phyloP scores from a whole-genome alignment of 2,329 filamentous ascomycete genomes.

The Colletotrichum sp. region DNA sequence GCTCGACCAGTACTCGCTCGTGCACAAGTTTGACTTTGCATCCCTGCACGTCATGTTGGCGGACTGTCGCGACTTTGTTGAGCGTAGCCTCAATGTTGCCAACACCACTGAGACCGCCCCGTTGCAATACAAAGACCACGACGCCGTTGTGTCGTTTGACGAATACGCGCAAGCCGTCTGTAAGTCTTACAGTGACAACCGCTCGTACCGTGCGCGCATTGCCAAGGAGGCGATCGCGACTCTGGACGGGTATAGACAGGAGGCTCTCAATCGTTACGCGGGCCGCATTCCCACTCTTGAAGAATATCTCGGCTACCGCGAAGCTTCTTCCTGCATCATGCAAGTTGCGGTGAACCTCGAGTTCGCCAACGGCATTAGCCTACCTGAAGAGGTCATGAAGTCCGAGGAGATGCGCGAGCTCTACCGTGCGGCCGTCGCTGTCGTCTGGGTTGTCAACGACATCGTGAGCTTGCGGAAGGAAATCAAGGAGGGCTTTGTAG shows the following conservation, averaged over 20 bases:
- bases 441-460: slow-evolving; percentile 8
- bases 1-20: neutral
- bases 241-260: neutral
- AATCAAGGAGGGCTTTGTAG: slow-evolving; percentile 5
- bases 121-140: neutral
- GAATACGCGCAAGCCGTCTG: neutral
- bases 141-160: neutral
- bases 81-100: neutral
- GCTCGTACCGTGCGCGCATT: neutral
- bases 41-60: neutral
- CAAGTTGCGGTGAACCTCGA: slow-evolving; percentile 1
- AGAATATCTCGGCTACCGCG: neutral
- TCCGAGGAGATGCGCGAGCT: slow-evolving; percentile 1
- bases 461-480: slow-evolving; percentile 5
- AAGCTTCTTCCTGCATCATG: slow-evolving; percentile 10
- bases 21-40: neutral
- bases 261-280: slow-evolving; percentile 2
- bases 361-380: neutral
- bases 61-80: slow-evolving; percentile 7
- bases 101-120: neutral
- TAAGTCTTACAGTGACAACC: neutral
- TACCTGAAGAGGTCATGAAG: slow-evolving; percentile 5
- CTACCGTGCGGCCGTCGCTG: neutral
- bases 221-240: neutral
- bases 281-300: neutral